Conservation (phyloP, 441 rosid genomes). For the Rhodomyrtus psidioides region DNA sequence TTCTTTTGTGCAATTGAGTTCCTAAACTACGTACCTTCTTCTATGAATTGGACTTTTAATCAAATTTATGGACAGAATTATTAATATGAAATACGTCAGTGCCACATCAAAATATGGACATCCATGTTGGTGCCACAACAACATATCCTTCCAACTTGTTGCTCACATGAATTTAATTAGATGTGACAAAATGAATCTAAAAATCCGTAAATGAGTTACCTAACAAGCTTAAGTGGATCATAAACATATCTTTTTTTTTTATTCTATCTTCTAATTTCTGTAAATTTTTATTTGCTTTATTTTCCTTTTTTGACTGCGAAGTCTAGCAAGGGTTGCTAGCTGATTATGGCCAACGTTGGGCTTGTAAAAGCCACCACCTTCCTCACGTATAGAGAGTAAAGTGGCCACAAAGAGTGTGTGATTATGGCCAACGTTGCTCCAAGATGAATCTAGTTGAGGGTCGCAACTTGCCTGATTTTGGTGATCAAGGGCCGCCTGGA, state of each 20-base stretch:
- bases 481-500: not conserved
- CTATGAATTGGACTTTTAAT: not conserved
- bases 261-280: too few species aligned
- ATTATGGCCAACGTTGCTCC: not conserved
- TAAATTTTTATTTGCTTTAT: too few species aligned
- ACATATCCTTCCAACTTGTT: not conserved
- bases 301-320: too few species aligned
- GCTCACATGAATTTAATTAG: too few species aligned
- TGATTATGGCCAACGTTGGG: too few species aligned
- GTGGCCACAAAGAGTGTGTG: not conserved
- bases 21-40: not conserved
- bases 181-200: too few species aligned
- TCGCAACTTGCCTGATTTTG: not conserved
- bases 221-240: too few species aligned
- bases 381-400: too few species aligned
- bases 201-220: too few species aligned
- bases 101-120: not conserved
- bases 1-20: not conserved
- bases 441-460: not conserved
- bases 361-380: too few species aligned
- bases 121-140: not conserved
- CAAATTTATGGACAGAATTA: not conserved
- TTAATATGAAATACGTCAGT: not conserved
- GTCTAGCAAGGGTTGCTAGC: too few species aligned
- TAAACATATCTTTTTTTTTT: too few species aligned